Evolutionary conservation across 768 basidiomycete genomes (phyloP).

Genomic region (Lentinula sp.): DNA sequence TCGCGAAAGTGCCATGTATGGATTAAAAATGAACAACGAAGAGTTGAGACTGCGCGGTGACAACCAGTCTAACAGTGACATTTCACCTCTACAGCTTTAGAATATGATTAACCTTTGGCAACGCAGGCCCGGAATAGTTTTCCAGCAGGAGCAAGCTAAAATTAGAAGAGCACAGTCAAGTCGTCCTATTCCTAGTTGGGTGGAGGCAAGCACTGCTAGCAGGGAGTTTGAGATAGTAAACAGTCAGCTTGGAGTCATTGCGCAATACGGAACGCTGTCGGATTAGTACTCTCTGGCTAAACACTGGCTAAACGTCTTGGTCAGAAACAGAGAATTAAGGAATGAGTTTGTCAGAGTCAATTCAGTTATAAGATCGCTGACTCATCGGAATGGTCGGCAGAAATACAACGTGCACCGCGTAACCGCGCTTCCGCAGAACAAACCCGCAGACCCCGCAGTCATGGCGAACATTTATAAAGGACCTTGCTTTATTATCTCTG

Average conservation of each 20-base stretch:
- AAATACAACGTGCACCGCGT: background rate
- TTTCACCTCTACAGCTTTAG: too few species aligned
- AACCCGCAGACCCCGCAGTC: background rate
- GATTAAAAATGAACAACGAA: too few species aligned
- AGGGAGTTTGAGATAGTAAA: background rate
- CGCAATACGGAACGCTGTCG: background rate
- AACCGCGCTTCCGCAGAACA: background rate
- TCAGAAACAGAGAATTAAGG: background rate
- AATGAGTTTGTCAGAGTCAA: slow-evolving; percentile 1
- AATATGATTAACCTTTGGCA: too few species aligned
- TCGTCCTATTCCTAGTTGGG: too few species aligned
- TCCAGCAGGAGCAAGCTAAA: too few species aligned
- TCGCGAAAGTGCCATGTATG: too few species aligned
- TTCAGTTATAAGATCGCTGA: background rate
- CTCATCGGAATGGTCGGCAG: background rate
- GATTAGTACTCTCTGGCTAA: background rate
- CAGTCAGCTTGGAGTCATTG: background rate
- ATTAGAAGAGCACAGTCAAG: too few species aligned
- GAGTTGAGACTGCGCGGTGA: too few species aligned
- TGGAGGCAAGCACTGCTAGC: too few species aligned
- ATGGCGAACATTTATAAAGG: background rate
- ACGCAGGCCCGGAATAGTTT: too few species aligned
- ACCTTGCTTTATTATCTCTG: background rate
- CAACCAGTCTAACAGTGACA: too few species aligned
- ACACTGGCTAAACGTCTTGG: background rate